A percentile compares a stretch with the other conserved stretches of the same genome.
phyloP scores from a whole-genome alignment of 768 basidiomycete species.

The Cystobasidium tubakii region DNA sequence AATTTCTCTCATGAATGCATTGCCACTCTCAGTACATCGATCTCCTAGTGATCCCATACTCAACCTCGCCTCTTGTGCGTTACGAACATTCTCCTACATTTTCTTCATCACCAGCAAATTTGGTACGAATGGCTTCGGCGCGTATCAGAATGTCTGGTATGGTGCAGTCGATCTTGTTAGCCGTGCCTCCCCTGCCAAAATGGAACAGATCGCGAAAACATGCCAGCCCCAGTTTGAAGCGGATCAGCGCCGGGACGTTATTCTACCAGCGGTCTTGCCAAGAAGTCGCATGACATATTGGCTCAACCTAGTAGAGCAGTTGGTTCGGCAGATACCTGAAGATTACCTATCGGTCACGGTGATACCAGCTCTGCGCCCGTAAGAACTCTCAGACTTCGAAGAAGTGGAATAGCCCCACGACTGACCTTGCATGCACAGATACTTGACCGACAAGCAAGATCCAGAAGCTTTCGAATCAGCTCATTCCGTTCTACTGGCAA shows the following conservation, averaged over 20 bases:
- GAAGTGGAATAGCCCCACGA: neutral
- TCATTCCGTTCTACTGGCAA: conserved; percentile 72
- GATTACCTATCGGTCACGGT: conserved; percentile 57
- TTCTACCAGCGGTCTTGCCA: conserved; percentile 37
- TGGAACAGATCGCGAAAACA: conserved; percentile 22
- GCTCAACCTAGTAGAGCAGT: conserved; percentile 70
- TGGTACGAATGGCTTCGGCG: conserved; percentile 64
- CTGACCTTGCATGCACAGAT: conserved; percentile 51
- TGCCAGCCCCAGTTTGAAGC: conserved; percentile 7
- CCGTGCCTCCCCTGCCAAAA: conserved; percentile 49
- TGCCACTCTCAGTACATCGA: conserved; percentile 31
- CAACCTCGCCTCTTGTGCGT: conserved; percentile 56
- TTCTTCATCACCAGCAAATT: conserved; percentile 75
- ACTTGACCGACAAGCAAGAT: conserved; percentile 58
- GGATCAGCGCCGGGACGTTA: conserved; percentile 45
- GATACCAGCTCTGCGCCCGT: conserved; percentile 64
- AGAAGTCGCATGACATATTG: conserved; percentile 58
- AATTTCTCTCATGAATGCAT: conserved; percentile 38
- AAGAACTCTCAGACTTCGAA: conserved; percentile 45
- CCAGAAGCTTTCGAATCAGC: conserved; percentile 79
- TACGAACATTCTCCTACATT: conserved; percentile 62
- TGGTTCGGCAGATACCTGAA: conserved; percentile 60
- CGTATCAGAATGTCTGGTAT: conserved; percentile 70
- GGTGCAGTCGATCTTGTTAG: conserved; percentile 66
- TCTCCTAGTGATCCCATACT: conserved; percentile 30